phyloP scores from a whole-genome alignment of 192 early-diverging fungal species.

The Backusella parvicylindrica region DNA sequence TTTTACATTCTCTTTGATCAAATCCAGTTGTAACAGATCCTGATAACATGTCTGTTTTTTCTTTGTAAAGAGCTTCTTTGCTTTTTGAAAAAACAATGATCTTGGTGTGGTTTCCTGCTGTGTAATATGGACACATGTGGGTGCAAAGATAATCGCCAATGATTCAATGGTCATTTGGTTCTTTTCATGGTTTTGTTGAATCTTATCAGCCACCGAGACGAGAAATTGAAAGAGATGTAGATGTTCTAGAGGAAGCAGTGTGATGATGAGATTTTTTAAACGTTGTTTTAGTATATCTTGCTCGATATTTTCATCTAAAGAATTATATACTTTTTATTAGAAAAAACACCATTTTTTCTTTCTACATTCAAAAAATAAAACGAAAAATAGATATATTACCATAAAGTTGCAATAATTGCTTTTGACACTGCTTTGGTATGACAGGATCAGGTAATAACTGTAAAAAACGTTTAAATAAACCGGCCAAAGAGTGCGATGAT shows the following conservation, averaged over 20 bases:
- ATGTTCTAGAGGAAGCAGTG: background rate
- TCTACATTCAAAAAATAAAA: background rate
- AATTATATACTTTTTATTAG: too few relatives aligned
- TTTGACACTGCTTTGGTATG: background rate
- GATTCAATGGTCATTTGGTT: constrained; percentile 8
- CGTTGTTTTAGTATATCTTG: background rate
- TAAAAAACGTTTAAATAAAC: constrained; percentile 8
- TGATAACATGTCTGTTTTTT: background rate
- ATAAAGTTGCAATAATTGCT: background rate
- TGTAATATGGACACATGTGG: background rate
- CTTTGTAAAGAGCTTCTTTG: background rate
- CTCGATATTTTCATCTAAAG: background rate
- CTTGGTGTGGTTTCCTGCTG: background rate
- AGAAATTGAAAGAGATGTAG: background rate
- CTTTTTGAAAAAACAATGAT: background rate
- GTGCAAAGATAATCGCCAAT: constrained; percentile 8
- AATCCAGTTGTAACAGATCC: constrained; percentile 6
- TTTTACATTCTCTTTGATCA: background rate
- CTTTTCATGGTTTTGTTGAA: background rate
- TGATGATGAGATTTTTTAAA: background rate
- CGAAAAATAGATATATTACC: background rate
- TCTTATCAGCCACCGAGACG: background rate
- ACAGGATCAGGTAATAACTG: constrained; percentile 7
- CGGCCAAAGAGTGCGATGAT: background rate
- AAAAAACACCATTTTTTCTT: background rate